Evolutionary conservation across 169 alveolate genomes (phyloP), one percentile per base, ranked within the genome.

Genomic region (Eimeria brunetti): DNA sequence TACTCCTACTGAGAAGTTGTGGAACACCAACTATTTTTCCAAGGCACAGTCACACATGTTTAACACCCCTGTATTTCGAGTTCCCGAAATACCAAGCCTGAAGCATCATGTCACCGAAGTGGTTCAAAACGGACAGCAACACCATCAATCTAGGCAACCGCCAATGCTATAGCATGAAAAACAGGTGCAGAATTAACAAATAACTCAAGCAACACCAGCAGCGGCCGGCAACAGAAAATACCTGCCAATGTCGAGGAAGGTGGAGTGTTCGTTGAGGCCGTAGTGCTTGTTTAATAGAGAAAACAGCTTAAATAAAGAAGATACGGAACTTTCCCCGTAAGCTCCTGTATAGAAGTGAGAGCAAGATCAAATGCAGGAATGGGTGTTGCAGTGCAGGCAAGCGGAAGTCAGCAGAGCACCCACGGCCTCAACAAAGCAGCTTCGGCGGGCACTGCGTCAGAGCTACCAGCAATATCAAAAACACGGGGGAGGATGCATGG

Each of bases 241-340:
- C 89, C 89, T 91, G 64, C 95, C 95, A 49, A 91, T 91, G 73
- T 91, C 95, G 24, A 91, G 71, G 51, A 91, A 91, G 38, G 86
- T 69, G n/a, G 95, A 91, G 20, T 64, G 64, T 11, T 84, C 80
- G 67, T 69, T 53, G 51, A 91, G 84, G 33, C 89, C 89, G 38
- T 41, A 91, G 38, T 78, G 80, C 56, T 46, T 49, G 58, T 91
- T 84, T 41, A 91, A 44, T 24, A 91, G 84, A 46, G 69, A 71
- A 38, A 91, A 78, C 64, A 91, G 80, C 81, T 38, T 64, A 16
- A 91, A 71, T 51, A 91, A 56, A 38, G 95, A 91, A 0, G 85
- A 84, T 11, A 84, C 85, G 30, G 90, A 78, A n/a, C 86, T 91
- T 62, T 91, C 95, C 69, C 95, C 95, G 36, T 91, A 91, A 62